A percentile compares a stretch with the other conserved stretches of the same genome.
Conservation (phyloP, 1,139 yeast genomes). For the Lodderomyces metapsilosis region DNA sequence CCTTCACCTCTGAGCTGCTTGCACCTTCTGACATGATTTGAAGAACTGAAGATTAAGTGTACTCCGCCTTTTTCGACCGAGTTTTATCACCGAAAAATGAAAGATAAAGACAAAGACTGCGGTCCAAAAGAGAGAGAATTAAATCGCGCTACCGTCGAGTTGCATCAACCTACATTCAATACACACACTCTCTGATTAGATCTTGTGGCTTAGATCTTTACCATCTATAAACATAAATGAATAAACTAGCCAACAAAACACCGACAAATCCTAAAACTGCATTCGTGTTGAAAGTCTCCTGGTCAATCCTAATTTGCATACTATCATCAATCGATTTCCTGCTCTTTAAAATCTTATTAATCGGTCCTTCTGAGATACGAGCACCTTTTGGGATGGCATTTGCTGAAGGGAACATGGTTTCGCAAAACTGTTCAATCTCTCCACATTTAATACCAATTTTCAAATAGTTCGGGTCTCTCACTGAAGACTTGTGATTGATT, state of each 20-base stretch:
- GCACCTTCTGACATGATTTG: background rate
- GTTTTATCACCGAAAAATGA: background rate
- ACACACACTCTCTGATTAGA: too few species aligned
- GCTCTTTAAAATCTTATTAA: constrained; percentile 25
- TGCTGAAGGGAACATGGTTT: constrained; percentile 59
- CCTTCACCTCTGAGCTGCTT: constrained; percentile 5
- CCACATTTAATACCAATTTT: constrained; percentile 84
- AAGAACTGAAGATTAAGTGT: background rate
- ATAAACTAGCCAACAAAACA: constrained; percentile 8
- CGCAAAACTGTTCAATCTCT: constrained; percentile 82
- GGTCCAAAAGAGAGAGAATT: constrained; percentile 2
- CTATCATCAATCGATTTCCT: constrained; percentile 32
- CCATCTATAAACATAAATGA: constrained; percentile 1
- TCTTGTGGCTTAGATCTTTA: constrained; percentile 1
- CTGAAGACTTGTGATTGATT: constrained; percentile 77
- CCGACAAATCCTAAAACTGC: constrained; percentile 12
- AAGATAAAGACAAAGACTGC: background rate
- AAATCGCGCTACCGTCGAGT: background rate
- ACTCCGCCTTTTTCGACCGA: background rate
- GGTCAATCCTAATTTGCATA: constrained; percentile 24
- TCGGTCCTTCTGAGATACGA: constrained; percentile 17
- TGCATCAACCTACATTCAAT: background rate
- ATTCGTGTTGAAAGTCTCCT: constrained; percentile 29
- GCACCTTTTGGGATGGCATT: constrained; percentile 33
- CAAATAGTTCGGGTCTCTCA: constrained; percentile 84